Base-by-base conservation (phyloP, 2,329 filamentous ascomycete species). In the Arachnomyces sp. region DNA sequence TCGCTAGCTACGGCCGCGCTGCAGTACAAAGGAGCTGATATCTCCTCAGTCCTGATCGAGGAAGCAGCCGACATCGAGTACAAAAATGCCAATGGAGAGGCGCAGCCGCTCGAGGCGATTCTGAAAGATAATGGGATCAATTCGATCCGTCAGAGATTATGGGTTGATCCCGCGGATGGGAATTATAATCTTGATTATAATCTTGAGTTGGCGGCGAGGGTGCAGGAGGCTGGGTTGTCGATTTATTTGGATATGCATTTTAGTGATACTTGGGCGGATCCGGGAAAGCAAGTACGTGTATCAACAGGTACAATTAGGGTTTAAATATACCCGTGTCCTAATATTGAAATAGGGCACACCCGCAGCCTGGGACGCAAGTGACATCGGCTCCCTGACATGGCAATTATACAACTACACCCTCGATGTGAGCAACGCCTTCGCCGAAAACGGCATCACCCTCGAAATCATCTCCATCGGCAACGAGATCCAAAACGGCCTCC, bases 241-340 rank as follows among this genome's bases (percentile, higher is more conserved):
- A 66, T 83, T 29, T 76, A 73, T 50, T 62, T 84, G 13, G 76
- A 82, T 48, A 63, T 85, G 45, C 79, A 84, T 58, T 77, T 76
- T 50, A 78, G 73, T 56, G 79, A 84, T 60, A 82, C 74, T 1
- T 85, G 81, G 82, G 81, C 82, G 0, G 81, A 84, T 49, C 80
- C 82, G 0, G 65, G 58, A 2, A 61, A 82, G 40, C 82, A 86
- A 56, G 63, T 66, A 51, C 17, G 52, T 42, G 29, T 31, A 16
- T 18, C 15, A n/a, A 30, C 7, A 13, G 33, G 11, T 28, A 29
- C 34, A 15, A 17, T 32, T 5, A 30, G n/a, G 29, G 38, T 41
- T n/a, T n/a, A n/a, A n/a, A n/a, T 25, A 25, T 25, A 25, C 20
- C 20, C 5, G 20, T 25, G 9, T 9, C 9, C 20, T 25, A 25